These are phyloP conservation scores for Paraconiothyrium brasiliense DNA, from an alignment of 2,329 filamentous ascomycete species.

Conservation along the genomic window DNA sequence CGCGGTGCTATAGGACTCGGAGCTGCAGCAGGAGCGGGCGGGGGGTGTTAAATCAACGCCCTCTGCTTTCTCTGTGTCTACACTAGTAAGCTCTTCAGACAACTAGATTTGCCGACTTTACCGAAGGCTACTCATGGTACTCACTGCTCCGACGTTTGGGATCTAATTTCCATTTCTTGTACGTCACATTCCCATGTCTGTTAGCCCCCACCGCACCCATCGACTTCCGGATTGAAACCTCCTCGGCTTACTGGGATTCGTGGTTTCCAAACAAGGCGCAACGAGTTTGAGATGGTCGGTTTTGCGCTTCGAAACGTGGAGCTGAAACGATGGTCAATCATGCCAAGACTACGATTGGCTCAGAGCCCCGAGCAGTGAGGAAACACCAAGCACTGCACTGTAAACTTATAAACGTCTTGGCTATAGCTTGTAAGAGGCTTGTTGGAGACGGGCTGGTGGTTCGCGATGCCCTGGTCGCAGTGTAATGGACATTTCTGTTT, in stretches of 20 bases:
- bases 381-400: constrained; percentile 18
- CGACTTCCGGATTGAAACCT: neutral
- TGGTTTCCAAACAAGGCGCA: constrained; percentile 12
- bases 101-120: no score
- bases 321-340: constrained; percentile 21
- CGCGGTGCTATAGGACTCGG: constrained; percentile 1
- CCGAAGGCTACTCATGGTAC: neutral
- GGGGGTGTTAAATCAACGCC: neutral
- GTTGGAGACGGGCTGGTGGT: neutral
- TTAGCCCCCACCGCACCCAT: neutral
- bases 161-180: neutral
- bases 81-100: no score
- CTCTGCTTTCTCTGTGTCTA: no score
- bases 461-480: neutral
- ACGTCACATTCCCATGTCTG: neutral
- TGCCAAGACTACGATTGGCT: constrained; percentile 18
- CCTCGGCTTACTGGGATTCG: constrained; percentile 3
- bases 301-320: constrained; percentile 16
- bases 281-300: constrained; percentile 4
- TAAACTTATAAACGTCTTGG: constrained; percentile 15
- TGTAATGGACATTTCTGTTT: neutral
- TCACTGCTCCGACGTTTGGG: neutral
- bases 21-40: constrained; percentile 1
- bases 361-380: no score
- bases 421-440: constrained; percentile 17